These are phyloP conservation scores for Murraya koenigii DNA, from an alignment of 345 rosid genomes.

Conservation along the genomic window DNA sequence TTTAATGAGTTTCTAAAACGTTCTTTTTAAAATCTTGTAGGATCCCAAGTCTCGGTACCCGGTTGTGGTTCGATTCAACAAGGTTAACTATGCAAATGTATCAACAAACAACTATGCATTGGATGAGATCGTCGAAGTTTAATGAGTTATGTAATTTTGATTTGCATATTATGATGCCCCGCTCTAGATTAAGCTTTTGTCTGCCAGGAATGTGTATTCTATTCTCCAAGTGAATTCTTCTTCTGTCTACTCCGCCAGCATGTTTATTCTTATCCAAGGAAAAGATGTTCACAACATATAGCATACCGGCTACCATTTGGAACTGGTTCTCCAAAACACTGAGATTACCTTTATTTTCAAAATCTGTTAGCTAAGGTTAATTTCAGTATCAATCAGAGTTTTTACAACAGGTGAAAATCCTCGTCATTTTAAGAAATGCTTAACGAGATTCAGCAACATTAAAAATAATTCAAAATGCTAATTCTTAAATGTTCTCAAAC, in stretches of 20 bases:
- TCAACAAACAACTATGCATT: constrained; percentile 92
- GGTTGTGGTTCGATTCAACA: constrained; percentile 87
- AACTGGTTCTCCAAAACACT: background rate
- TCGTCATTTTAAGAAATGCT: background rate
- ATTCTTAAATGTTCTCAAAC: background rate
- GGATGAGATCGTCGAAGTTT: constrained; percentile 80
- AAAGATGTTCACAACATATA: background rate
- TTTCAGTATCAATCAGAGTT: background rate
- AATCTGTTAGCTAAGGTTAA: background rate
- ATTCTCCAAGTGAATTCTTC: constrained; percentile 18
- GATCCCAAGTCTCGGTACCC: constrained; percentile 84
- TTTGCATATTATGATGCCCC: constrained; percentile 7
- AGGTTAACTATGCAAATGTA: constrained; percentile 87
- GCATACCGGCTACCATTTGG: background rate
- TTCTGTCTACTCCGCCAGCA: background rate
- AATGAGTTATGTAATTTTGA: constrained; percentile 39
- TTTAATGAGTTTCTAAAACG: background rate
- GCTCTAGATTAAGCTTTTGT: constrained; percentile 28
- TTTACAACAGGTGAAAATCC: background rate
- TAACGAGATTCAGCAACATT: background rate
- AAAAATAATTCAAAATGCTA: background rate
- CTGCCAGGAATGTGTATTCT: constrained; percentile 29
- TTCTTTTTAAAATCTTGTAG: constrained; percentile 28
- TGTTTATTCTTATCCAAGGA: constrained; percentile 1
- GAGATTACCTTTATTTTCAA: background rate